These are phyloP conservation scores for Vitis rotundifolia DNA, from an alignment of 164 flowering plant species.

Conservation along the genomic window DNA sequence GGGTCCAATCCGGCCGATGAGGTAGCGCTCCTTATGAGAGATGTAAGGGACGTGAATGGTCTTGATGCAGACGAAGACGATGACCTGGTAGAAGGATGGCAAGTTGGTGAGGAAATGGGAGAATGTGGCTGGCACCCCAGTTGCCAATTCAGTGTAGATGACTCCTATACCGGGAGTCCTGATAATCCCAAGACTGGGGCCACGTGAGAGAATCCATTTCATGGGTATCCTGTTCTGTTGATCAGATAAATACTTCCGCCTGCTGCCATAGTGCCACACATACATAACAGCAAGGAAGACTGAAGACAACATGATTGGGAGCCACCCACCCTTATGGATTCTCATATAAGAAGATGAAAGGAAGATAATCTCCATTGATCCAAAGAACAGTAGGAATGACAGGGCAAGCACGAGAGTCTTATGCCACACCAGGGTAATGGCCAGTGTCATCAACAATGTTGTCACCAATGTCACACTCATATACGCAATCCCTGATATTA, in stretches of 20 bases:
- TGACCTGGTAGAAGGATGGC: constrained; percentile 70
- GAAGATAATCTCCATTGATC: constrained; percentile 51
- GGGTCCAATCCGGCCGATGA: constrained; percentile 76
- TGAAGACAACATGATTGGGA: constrained; percentile 43
- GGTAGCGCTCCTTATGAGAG: constrained; percentile 53
- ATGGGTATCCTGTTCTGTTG: constrained; percentile 62
- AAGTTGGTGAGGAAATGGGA: constrained; percentile 67
- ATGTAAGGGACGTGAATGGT: constrained; percentile 58
- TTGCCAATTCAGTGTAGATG: constrained; percentile 64
- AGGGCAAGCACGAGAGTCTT: constrained; percentile 31
- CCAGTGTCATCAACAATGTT: constrained; percentile 53
- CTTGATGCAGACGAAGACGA: constrained; percentile 65
- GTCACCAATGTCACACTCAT: constrained; percentile 48
- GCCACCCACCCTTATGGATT: constrained; percentile 70
- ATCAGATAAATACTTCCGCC: constrained; percentile 56
- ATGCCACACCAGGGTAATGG: constrained; percentile 62
- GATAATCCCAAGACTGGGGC: constrained; percentile 68
- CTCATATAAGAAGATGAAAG: constrained; percentile 42
- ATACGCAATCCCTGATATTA: constrained; percentile 58
- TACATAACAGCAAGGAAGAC: constrained; percentile 50
- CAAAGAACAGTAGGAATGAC: constrained; percentile 49
- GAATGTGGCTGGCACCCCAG: constrained; percentile 68
- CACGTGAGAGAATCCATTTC: constrained; percentile 69
- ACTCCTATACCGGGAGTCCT: constrained; percentile 77
- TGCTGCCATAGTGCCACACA: constrained; percentile 70